Evolutionary conservation across 495 filamentous ascomycete genomes (phyloP), one percentile per base, ranked within the genome.

Genomic region (Poronia punctata): DNA sequence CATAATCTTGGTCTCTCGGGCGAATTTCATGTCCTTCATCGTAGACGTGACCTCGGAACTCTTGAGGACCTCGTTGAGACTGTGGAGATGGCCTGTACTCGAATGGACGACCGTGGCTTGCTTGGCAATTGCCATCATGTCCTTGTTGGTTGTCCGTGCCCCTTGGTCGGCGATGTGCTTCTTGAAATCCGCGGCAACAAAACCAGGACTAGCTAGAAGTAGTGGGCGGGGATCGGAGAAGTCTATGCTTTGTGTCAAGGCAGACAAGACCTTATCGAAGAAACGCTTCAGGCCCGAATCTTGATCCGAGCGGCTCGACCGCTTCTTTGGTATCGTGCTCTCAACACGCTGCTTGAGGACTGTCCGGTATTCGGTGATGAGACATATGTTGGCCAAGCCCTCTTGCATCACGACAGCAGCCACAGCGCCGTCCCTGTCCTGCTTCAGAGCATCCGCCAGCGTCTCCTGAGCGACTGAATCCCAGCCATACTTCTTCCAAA

Each of bases 391-490:
- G 35, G 93, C 89, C 24, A 93, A 47, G 0, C 90, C 92, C 50
- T 96, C 90, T 45, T 95, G 86, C 86, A 97, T 93, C 4, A 96
- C 80, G 1, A 96, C 81, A 2, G 90, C 92, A 28, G 85, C 80
- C 15, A 92, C 76, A 47, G 88, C 83, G 0, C 86, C 86, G 12
- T 82, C 78, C 23, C 85, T 82, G 20, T 82, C 73, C 48, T 82
- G 76, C 52, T 84, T 80, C 2, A 86, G 68, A 1, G 88, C 84
- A 57, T 95, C 88, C 37, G 76, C 72, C 4, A 98, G 69, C 39
- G 80, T 77, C 40, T 84, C 80, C 33, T 84, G 61, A 5, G 89
- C 86, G 3, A 98, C 83, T 56, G 82, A 85, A 58, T 97, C 93
- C 92, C 92, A 98, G 8, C 84, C 86, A 8, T 83, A 78, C 1